Evolutionary conservation across 495 filamentous ascomycete genomes (phyloP).

Genomic region (Daldinia caldariorum): DNA sequence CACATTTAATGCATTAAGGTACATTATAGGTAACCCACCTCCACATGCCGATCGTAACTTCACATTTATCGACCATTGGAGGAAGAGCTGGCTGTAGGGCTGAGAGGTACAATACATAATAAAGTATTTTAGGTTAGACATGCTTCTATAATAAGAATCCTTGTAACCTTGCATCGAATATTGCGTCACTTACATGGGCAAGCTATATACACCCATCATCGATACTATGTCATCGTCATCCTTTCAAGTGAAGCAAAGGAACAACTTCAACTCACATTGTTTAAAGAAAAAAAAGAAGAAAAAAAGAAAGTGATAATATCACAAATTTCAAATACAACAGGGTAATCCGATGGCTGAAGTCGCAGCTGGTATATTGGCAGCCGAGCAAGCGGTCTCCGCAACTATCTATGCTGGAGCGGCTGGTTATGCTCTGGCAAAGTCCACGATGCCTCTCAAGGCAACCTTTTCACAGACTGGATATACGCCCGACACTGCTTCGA

Average conservation of each 20-base stretch:
- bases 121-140: not conserved
- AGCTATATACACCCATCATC: not conserved
- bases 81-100: not conserved
- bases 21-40: not conserved
- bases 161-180: constrained; percentile 2
- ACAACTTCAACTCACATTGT: not conserved
- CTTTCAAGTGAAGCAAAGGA: not conserved
- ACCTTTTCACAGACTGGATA: constrained; percentile 53
- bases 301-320: too few relatives aligned
- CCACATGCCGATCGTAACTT: not conserved
- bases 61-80: not conserved
- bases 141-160: constrained; percentile 19
- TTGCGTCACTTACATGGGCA: constrained; percentile 24
- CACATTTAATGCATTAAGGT: too few relatives aligned
- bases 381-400: constrained; percentile 57
- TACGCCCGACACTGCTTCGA: constrained; percentile 34
- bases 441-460: constrained; percentile 56
- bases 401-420: constrained; percentile 53
- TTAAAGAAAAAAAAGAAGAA: not conserved
- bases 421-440: constrained; percentile 50
- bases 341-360: constrained; percentile 49
- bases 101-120: not conserved
- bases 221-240: constrained; percentile 26
- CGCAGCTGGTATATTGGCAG: constrained; percentile 52
- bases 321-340: not conserved